phyloP scores from a whole-genome alignment of 2,329 filamentous ascomycete species.

The Sclerotinia minor region DNA sequence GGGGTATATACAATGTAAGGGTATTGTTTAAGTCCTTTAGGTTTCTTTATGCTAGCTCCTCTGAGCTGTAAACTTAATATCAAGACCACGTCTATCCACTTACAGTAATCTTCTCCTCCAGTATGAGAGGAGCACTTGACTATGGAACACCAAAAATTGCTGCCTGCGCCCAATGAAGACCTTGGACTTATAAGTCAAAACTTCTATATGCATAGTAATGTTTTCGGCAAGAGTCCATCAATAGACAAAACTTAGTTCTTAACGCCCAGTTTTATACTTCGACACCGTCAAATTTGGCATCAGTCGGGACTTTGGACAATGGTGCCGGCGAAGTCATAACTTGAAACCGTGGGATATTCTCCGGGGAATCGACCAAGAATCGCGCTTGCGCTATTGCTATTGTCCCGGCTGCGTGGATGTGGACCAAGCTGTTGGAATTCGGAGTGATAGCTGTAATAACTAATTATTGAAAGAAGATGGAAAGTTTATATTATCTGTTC shows the following conservation, averaged over 20 bases:
- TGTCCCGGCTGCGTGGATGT: background rate
- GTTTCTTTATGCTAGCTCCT: background rate
- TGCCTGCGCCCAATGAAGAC: constrained; percentile 3
- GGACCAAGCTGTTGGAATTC: background rate
- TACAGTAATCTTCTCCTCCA: background rate
- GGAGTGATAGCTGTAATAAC: background rate
- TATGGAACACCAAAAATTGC: background rate
- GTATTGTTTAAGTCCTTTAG: background rate
- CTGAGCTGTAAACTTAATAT: background rate
- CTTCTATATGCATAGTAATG: background rate
- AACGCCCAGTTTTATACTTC: constrained; percentile 1
- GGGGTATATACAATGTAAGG: too few relatives aligned
- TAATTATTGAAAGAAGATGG: background rate
- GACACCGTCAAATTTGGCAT: background rate
- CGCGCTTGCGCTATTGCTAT: background rate
- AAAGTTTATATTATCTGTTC: too few relatives aligned
- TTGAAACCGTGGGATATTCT: background rate
- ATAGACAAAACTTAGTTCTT: background rate
- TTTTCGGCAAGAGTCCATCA: constrained; percentile 10
- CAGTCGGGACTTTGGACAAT: background rate
- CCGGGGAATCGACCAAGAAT: background rate
- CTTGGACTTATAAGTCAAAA: background rate
- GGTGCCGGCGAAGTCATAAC: background rate
- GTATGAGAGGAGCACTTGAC: constrained; percentile 1
- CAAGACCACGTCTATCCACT: background rate